Evolutionary conservation across 2,329 filamentous ascomycete genomes (phyloP).

Genomic region (Colletotrichum cuscutae): DNA sequence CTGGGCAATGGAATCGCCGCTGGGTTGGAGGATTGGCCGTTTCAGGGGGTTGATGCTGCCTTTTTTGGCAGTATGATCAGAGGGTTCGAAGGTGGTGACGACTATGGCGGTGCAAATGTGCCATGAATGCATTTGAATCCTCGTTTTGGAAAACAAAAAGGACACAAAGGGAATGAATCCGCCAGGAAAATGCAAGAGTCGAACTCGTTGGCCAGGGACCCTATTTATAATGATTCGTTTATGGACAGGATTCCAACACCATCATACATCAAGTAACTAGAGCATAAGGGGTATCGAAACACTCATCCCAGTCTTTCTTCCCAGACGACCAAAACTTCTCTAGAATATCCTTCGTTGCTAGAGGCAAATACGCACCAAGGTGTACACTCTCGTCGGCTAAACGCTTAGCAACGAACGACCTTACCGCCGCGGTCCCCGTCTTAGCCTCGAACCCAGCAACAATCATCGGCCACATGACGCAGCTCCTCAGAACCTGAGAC

Average conservation of each 20-base stretch:
- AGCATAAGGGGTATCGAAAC: conserved; percentile 15
- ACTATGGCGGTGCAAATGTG: background rate
- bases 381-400: background rate
- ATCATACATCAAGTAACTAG: conserved; percentile 2
- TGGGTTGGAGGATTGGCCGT: conserved; percentile 44
- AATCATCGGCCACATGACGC: conserved; percentile 6
- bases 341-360: background rate
- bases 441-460: conserved; percentile 25
- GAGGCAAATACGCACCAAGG: background rate
- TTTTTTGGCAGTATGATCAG: conserved; percentile 41
- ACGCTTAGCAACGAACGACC: background rate
- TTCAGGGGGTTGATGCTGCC: conserved; percentile 47
- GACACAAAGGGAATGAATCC: background rate
- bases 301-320: conserved; percentile 8
- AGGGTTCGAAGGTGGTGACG: background rate
- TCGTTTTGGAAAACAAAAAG: background rate
- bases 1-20: conserved; percentile 36
- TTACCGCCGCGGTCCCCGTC: background rate
- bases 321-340: conserved; percentile 20
- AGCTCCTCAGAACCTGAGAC: background rate
- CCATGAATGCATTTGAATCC: background rate
- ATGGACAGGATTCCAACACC: no score
- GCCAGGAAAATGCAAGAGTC: no score
- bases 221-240: no score
- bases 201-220: no score